These are phyloP conservation scores for Ceratocystiopsis sp. DNA, from an alignment of 2,329 filamentous ascomycete genomes.

Conservation along the genomic window DNA sequence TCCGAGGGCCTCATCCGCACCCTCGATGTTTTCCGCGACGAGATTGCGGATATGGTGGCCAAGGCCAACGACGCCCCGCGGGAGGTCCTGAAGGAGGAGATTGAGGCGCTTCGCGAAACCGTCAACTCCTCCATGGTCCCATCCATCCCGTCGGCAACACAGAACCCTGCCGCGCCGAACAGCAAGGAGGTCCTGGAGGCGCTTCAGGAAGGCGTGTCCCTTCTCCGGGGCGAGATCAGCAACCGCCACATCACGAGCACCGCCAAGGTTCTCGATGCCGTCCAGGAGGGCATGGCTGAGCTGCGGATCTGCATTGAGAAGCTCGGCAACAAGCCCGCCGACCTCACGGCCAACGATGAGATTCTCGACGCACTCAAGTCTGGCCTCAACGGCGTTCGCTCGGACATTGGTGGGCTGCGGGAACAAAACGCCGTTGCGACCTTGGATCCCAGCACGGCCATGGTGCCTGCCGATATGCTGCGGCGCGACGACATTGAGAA, in stretches of 20 bases:
- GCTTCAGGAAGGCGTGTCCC: slow-evolving; percentile 55
- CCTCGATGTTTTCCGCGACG: slow-evolving; percentile 49
- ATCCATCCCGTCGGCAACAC: slow-evolving; percentile 25
- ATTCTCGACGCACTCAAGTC: slow-evolving; percentile 74
- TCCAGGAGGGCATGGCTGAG: slow-evolving; percentile 73
- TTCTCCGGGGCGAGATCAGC: slow-evolving; percentile 56
- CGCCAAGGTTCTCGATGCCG: slow-evolving; percentile 72
- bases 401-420: slow-evolving; percentile 66
- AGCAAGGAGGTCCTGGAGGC: slow-evolving; percentile 54
- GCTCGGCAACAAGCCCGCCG: slow-evolving; percentile 60
- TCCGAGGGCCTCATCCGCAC: slow-evolving; percentile 49
- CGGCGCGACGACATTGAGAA: slow-evolving; percentile 66
- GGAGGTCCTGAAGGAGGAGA: slow-evolving; percentile 62
- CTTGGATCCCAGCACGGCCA: slow-evolving; percentile 31
- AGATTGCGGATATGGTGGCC: slow-evolving; percentile 45
- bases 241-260: slow-evolving; percentile 52
- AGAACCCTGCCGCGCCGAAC: slow-evolving; percentile 16
- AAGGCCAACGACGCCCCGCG: slow-evolving; percentile 33
- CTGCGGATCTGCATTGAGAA: slow-evolving; percentile 62
- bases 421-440: slow-evolving; percentile 36
- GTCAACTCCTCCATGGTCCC: slow-evolving; percentile 55
- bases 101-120: slow-evolving; percentile 64
- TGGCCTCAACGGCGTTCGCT: slow-evolving; percentile 58
- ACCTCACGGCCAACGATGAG: slow-evolving; percentile 74
- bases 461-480: slow-evolving; percentile 34